A percentile compares a stretch with the other conserved stretches of the same genome.
These are phyloP conservation scores for Hemerocallis citrina DNA, from an alignment of 106 monocot genomes.

Conservation along the genomic window DNA sequence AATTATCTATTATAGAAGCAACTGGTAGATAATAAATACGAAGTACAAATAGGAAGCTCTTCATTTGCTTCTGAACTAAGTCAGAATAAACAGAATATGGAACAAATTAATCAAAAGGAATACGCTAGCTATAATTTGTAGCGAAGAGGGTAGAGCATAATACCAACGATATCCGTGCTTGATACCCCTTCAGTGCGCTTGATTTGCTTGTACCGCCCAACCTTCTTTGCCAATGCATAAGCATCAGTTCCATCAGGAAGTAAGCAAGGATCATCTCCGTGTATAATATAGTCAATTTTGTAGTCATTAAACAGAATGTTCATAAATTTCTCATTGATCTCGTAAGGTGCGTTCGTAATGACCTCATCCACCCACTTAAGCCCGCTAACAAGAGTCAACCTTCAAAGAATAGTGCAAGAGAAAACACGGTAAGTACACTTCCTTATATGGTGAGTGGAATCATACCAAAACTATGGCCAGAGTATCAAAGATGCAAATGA, in stretches of 20 bases:
- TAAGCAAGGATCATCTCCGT: slow-evolving; percentile 87
- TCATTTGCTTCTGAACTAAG: background rate
- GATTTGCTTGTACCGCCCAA: slow-evolving; percentile 82
- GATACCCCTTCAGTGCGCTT: slow-evolving; percentile 85
- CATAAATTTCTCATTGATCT: slow-evolving; percentile 71
- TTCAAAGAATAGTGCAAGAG: slow-evolving; percentile 10
- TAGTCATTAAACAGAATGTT: slow-evolving; percentile 60
- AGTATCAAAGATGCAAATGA: background rate
- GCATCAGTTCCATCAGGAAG: slow-evolving; percentile 86
- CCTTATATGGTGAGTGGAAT: no score
- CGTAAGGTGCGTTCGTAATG: slow-evolving; percentile 72
- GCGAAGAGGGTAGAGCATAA: background rate
- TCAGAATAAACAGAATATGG: background rate
- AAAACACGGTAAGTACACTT: background rate
- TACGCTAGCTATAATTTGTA: background rate
- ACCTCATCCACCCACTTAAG: slow-evolving; percentile 93
- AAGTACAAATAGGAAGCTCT: background rate
- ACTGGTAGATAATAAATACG: no score
- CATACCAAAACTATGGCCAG: background rate
- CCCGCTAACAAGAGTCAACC: slow-evolving; percentile 59
- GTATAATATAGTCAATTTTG: slow-evolving; percentile 78
- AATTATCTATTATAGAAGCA: background rate
- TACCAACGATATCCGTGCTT: slow-evolving; percentile 89
- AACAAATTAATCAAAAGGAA: background rate
- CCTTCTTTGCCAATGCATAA: slow-evolving; percentile 77